Evolutionary conservation across 202 grass and related monocot species (phyloP).

Genomic region (Schoenoplectus tabernaemontani): DNA sequence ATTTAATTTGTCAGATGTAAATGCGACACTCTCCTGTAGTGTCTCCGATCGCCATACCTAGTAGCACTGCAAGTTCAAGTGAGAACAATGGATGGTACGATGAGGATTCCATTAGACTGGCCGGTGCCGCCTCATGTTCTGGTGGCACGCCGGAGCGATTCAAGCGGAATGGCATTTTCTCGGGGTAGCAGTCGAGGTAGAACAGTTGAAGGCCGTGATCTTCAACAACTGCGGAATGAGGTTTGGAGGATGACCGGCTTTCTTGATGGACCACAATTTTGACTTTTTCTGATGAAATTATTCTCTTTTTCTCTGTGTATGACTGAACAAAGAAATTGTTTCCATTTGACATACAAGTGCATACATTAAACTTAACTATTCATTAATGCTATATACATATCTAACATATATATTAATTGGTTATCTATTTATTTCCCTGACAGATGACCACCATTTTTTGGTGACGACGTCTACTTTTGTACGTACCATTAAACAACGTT

Average conservation of each 20-base stretch:
- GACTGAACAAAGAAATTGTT: too few species aligned
- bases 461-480: background rate
- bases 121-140: constrained; percentile 63
- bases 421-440: background rate
- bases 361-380: too few species aligned
- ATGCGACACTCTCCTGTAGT: too few species aligned
- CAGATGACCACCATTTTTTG: background rate
- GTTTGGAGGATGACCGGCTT: constrained; percentile 63
- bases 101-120: background rate
- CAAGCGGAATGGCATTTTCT: constrained; percentile 17
- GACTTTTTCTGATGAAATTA: background rate
- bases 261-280: constrained; percentile 44
- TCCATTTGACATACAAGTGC: too few species aligned
- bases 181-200: constrained; percentile 36
- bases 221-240: constrained; percentile 34
- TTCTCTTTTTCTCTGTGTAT: background rate
- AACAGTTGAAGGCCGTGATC: constrained; percentile 36
- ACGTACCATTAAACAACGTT: background rate
- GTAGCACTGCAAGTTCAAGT: background rate
- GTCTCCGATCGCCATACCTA: background rate
- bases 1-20: too few species aligned
- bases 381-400: too few species aligned
- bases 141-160: constrained; percentile 26
- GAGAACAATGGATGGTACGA: background rate
- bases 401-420: background rate